These are phyloP conservation scores for Firmiana major DNA, from an alignment of 345 rosid species.

Conservation along the genomic window DNA sequence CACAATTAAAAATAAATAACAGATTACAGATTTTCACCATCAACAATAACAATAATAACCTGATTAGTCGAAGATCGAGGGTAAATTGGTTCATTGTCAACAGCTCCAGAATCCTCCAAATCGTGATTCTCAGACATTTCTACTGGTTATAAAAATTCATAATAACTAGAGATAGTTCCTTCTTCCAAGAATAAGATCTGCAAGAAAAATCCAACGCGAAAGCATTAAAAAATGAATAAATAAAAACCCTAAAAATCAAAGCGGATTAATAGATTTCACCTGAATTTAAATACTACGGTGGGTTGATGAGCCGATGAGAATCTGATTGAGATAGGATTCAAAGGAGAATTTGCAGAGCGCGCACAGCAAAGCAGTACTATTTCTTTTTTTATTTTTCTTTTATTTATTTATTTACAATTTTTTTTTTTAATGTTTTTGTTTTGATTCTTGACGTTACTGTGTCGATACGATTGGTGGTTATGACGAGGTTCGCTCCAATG, in stretches of 20 bases:
- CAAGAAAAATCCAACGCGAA: background rate
- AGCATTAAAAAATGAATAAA: background rate
- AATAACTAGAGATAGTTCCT: conserved; percentile 9
- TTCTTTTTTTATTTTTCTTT: background rate
- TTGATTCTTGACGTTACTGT: background rate
- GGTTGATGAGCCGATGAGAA: background rate
- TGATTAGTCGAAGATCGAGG: conserved; percentile 15
- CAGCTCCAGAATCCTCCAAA: conserved; percentile 25
- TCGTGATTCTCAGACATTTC: conserved; percentile 46
- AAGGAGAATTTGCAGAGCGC: background rate
- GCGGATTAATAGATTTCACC: background rate
- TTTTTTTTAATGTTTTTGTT: background rate
- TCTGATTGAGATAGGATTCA: background rate
- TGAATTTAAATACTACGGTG: conserved; percentile 4
- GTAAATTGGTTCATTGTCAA: conserved; percentile 14
- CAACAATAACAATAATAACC: conserved; percentile 11
- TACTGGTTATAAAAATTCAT: conserved; percentile 19
- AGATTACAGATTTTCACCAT: background rate
- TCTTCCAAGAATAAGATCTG: conserved; percentile 28
- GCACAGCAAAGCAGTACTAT: background rate
- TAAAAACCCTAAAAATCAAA: conserved; percentile 18
- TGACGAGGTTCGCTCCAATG: conserved; percentile 1
- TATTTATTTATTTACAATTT: too few relatives aligned
- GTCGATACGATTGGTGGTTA: background rate
- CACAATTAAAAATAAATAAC: background rate